Evolutionary conservation across 2,329 filamentous ascomycete species (phyloP).

Genomic region (Aureobasidium namibiae): DNA sequence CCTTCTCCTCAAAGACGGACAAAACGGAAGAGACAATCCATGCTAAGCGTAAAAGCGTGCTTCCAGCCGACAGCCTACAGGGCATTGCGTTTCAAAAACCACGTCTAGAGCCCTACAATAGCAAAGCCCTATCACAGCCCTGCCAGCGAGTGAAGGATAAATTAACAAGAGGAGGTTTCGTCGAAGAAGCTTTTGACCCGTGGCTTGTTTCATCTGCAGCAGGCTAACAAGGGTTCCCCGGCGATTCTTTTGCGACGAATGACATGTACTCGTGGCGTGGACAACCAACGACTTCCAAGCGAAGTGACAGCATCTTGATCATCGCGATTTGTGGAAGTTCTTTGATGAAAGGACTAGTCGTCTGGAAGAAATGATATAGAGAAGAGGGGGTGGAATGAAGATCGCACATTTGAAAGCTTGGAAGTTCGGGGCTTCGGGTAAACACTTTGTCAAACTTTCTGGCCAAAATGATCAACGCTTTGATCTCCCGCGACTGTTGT

Average conservation of each 20-base stretch:
- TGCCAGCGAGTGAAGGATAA: neutral
- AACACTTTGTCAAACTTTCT: neutral
- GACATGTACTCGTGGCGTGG: neutral
- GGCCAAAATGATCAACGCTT: neutral
- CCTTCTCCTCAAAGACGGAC: neutral
- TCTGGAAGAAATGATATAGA: neutral
- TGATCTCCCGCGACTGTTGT: neutral
- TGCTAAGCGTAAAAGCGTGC: neutral
- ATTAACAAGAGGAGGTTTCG: slow-evolving; percentile 8
- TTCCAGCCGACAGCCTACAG: neutral
- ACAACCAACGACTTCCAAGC: neutral
- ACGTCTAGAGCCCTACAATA: neutral
- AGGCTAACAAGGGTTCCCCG: slow-evolving; percentile 7
- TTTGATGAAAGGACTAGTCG: neutral
- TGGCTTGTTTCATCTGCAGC: slow-evolving; percentile 10
- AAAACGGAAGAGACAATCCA: neutral
- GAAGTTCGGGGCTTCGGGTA: neutral
- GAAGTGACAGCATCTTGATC: neutral
- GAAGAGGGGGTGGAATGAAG: neutral
- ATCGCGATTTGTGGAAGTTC: slow-evolving; percentile 9
- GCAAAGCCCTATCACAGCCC: slow-evolving; percentile 3
- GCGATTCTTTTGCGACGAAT: neutral
- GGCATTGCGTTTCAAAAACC: slow-evolving; percentile 6
- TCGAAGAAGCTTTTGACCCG: neutral
- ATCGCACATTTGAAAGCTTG: neutral